Evolutionary conservation across 345 rosid genomes (phyloP), one percentile per base, ranked within the genome.

Genomic region (Salix suchowensis): DNA sequence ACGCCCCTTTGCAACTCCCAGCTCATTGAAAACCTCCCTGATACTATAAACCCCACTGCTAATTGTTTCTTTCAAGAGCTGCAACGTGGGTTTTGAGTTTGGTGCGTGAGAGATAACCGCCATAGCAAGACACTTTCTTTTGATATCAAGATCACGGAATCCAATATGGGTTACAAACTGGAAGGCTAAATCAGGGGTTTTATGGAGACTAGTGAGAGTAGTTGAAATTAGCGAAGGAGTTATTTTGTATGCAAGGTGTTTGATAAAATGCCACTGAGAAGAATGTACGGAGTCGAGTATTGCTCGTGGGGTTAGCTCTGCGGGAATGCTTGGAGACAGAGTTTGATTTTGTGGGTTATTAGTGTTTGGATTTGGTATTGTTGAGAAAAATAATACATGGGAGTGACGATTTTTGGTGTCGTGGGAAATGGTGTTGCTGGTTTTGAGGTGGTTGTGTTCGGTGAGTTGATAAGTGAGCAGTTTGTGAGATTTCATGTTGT

Each of bases 241-340:
- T 65, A 93, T 76, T 7, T 81, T 86, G 52, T 75, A 68, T 5
- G 89, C 77, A 67, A 82, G 65, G 11, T 89, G 93, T 86, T 91
- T 78, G 94, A 95, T 72, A 82, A 86, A 80, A 87, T 91, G 91
- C 98, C 97, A 90, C 85, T 86, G 87, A 80, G 91, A 89, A 77
- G 98, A 85, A 42, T 55, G 81, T 54, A 88, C 75, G 0, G 82
- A 87, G 0, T 79, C 55, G 1, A 82, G 48, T 0, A 92, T 50
- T 0, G 2, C 0, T 0, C 68, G 77, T 1, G 74, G 67, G 5
- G 81, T 81, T 61, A 76, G 24, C 26, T 50, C 62, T 9, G 28
- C 23, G 46, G 23, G 21, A 13, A n/a, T 23, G 42, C 77, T 81
- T 7, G 84, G 18, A 19, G 72, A 24, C 21, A n/a, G 80, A 34